Base-by-base conservation (phyloP, 2,329 filamentous ascomycete species). In the Monilinia vaccinii-corymbosi region DNA sequence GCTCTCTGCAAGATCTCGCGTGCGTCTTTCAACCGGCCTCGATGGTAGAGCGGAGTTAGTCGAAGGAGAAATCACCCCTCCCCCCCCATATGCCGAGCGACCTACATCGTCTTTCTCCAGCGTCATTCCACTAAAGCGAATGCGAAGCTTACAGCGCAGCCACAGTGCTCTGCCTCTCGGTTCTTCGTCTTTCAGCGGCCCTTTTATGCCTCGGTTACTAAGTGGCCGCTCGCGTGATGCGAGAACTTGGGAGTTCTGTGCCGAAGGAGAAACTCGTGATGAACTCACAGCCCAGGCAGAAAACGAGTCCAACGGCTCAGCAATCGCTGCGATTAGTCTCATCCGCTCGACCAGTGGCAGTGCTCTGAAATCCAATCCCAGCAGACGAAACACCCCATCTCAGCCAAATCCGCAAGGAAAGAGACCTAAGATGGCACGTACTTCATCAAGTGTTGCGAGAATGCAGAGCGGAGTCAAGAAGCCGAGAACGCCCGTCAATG, bases 1-100 rank as follows among this genome's bases (percentile, higher is more conserved):
- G 21, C 63, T 64, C 10, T 62, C 67, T 36, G 52, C 66, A 36
- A 64, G 67, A 36, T 66, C 70, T n/a, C 62, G 66, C 40, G 81
- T 96, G 60, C 86, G 91, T 52, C 79, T 97, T 32, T 91, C 89
- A 1, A 84, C 94, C 69, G 94, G 90, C 21, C 81, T 92, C 36
- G 91, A 97, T 70, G 93, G 93, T 66, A 93, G 92, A 70, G 93
- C 93, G n/a, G 88, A 93, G 68, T 79, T 97, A 56, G 83, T 92
- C 25, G 84, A 82, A 18, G 79, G 87, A 58, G 81, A 86, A 63
- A 83, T 87, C 64, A 78, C 81, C 3, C 89, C 87, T 1, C 86
- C 84, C 56, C 82, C 79, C 61, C 78, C 80, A 67, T 74, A 76
- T 67, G 76, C 75, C 66, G 79, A 75, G 61, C 78, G 73, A 62